Conservation (phyloP, 2,329 filamentous ascomycete species). For the Penicillium sp. region DNA sequence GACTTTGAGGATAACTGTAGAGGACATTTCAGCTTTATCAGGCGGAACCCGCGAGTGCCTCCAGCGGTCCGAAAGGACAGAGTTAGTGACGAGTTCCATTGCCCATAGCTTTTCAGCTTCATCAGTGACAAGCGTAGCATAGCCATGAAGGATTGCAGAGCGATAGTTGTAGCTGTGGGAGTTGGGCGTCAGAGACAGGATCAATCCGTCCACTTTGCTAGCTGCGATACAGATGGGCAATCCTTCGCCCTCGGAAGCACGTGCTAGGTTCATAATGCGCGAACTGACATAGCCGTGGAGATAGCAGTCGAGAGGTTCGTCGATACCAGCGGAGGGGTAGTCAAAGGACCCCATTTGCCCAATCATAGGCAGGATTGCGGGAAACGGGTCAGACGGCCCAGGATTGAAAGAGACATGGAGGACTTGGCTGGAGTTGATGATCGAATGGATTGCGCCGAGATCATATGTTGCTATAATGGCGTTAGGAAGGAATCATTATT, state of each 20-base stretch:
- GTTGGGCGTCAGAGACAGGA: conserved; percentile 79
- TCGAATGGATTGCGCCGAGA: conserved; percentile 71
- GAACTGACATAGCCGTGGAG: conserved; percentile 84
- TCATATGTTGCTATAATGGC: conserved; percentile 67
- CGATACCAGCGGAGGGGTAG: conserved; percentile 62
- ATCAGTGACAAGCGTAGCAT: conserved; percentile 70
- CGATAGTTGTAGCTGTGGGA: conserved; percentile 88
- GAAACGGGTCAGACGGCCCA: conserved; percentile 68
- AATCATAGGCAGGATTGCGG: conserved; percentile 82
- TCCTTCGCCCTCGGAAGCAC: conserved; percentile 53
- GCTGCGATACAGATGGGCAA: conserved; percentile 75
- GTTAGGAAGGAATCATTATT: conserved; percentile 1
- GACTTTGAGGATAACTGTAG: conserved; percentile 74
- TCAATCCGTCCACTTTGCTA: conserved; percentile 77
- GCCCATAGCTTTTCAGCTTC: conserved; percentile 75
- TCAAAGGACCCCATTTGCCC: conserved; percentile 78
- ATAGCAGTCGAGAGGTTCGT: conserved; percentile 75
- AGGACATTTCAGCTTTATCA: conserved; percentile 73
- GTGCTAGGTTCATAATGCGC: conserved; percentile 72
- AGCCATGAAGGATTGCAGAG: conserved; percentile 77
- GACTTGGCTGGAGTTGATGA: conserved; percentile 75
- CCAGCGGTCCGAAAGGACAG: conserved; percentile 73
- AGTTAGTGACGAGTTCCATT: conserved; percentile 78
- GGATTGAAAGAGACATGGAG: conserved; percentile 80
- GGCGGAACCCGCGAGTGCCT: conserved; percentile 71